phyloP scores from a whole-genome alignment of 208 protist species.

The Leishmania martiniquensis region DNA sequence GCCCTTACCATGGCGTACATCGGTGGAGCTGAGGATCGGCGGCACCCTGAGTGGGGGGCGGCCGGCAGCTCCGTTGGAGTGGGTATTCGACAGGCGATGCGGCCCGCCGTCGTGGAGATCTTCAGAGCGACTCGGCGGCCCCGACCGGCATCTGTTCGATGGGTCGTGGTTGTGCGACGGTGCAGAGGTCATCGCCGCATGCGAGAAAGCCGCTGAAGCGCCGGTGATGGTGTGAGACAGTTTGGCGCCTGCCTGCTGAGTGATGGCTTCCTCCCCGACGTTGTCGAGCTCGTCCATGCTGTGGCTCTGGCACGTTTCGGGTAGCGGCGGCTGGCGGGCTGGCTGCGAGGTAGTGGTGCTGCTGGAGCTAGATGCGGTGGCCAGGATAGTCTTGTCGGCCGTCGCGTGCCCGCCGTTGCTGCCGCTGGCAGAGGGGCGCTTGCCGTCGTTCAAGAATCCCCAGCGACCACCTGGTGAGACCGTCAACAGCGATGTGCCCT shows the following conservation, averaged over 20 bases:
- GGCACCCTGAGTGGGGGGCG: conserved; percentile 8
- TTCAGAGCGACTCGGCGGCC: neutral
- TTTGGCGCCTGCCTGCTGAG: neutral
- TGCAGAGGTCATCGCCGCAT: too few species aligned
- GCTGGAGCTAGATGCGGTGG: neutral
- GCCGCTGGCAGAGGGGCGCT: conserved; percentile 1
- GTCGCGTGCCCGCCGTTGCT: neutral
- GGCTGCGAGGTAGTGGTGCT: neutral
- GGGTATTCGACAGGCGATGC: neutral
- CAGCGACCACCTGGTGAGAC: neutral
- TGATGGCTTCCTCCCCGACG: conserved; percentile 5
- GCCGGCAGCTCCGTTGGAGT: neutral
- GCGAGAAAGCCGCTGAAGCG: too few species aligned
- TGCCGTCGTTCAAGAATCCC: neutral
- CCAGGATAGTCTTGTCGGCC: neutral
- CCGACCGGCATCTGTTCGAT: neutral
- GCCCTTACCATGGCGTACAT: neutral
- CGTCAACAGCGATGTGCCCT: neutral
- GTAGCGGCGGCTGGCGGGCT: neutral
- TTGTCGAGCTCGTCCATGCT: conserved; percentile 24
- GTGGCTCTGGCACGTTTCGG: conserved; percentile 6
- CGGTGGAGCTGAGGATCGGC: conserved; percentile 12
- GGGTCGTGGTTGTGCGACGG: neutral
- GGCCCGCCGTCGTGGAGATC: neutral
- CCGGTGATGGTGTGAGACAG: neutral